These are phyloP conservation scores for Tuber melanosporum DNA, from an alignment of 495 filamentous ascomycete genomes.

Conservation along the genomic window DNA sequence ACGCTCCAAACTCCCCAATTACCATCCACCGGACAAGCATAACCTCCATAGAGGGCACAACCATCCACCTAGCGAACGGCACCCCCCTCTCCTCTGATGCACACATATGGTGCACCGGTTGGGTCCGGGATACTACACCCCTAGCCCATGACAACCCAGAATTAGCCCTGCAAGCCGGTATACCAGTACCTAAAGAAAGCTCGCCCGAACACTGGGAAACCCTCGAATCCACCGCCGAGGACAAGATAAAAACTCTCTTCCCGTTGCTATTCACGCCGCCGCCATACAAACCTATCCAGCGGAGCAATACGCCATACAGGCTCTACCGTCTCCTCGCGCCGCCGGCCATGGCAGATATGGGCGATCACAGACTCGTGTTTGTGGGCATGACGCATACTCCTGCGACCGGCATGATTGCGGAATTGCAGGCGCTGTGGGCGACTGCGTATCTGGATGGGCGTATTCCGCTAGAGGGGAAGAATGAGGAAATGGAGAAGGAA, in stretches of 20 bases:
- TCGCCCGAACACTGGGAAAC: conserved; percentile 27
- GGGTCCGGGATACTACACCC: conserved; percentile 23
- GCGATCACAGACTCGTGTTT: conserved; percentile 36
- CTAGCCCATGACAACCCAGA: conserved; percentile 8
- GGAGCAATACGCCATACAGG: conserved; percentile 35
- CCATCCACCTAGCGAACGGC: conserved; percentile 24
- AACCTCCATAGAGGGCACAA: conserved; percentile 9
- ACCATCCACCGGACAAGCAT: conserved; percentile 37
- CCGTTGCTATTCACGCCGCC: conserved; percentile 25
- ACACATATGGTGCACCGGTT: conserved; percentile 41
- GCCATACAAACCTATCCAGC: conserved; percentile 5
- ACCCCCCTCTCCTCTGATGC: conserved; percentile 26
- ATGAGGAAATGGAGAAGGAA: conserved; percentile 27
- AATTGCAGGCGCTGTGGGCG: conserved; percentile 40
- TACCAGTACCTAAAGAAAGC: conserved; percentile 9
- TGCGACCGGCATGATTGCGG: conserved; percentile 29
- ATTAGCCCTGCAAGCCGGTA: conserved; percentile 17
- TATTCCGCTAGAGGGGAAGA: conserved; percentile 13
- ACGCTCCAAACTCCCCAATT: conserved; percentile 24
- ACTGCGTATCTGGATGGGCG: conserved; percentile 38
- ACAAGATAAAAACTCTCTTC: conserved; percentile 20
- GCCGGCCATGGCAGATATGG: conserved; percentile 23
- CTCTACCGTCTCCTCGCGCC: conserved; percentile 40
- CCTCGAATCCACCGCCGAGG: conserved; percentile 31
- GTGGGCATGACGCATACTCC: conserved; percentile 31